phyloP scores from a whole-genome alignment of 805 yeast species.

The Starmerella tilneyi region DNA sequence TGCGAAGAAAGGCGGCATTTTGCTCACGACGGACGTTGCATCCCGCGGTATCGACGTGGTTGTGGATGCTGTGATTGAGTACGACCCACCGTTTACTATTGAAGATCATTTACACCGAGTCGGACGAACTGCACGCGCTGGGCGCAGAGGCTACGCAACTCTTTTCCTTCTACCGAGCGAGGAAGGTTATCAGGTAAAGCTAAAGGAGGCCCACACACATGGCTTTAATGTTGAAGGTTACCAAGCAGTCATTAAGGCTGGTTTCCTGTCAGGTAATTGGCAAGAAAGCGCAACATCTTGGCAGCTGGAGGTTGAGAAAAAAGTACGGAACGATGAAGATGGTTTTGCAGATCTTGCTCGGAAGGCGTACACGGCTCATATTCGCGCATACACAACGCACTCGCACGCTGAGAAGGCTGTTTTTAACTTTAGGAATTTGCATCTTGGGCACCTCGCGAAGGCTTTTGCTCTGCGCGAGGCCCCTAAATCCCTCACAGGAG shows the following conservation, averaged over 20 bases:
- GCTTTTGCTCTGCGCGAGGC: slow-evolving; percentile 90
- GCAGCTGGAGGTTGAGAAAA: slow-evolving; percentile 84
- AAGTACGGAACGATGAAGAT: slow-evolving; percentile 58
- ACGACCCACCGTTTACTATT: slow-evolving; percentile 87
- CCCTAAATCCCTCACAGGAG: slow-evolving; percentile 47
- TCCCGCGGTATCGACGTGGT: slow-evolving; percentile 91
- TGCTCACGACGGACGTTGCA: slow-evolving; percentile 96
- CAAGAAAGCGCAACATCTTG: slow-evolving; percentile 92
- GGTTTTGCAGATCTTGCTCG: slow-evolving; percentile 54
- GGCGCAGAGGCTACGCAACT: slow-evolving; percentile 65
- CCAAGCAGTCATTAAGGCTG: slow-evolving; percentile 30
- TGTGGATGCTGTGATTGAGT: slow-evolving; percentile 77
- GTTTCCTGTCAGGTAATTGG: slow-evolving; percentile 49
- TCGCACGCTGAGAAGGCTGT: slow-evolving; percentile 63
- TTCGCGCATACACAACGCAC: slow-evolving; percentile 95
- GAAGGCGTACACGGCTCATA: slow-evolving; percentile 75
- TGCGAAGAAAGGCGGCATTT: slow-evolving; percentile 37
- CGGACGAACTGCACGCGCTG: slow-evolving; percentile 98
- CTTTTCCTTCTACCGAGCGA: slow-evolving; percentile 86
- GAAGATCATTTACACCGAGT: slow-evolving; percentile 95
- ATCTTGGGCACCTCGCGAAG: slow-evolving; percentile 92
- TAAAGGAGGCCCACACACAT: slow-evolving; percentile 47
- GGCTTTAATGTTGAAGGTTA: slow-evolving; percentile 44
- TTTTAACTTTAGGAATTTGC: slow-evolving; percentile 73
- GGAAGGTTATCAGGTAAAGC: slow-evolving; percentile 52